Base-by-base conservation (phyloP, 768 basidiomycete species). In the Panellus pusillus region DNA sequence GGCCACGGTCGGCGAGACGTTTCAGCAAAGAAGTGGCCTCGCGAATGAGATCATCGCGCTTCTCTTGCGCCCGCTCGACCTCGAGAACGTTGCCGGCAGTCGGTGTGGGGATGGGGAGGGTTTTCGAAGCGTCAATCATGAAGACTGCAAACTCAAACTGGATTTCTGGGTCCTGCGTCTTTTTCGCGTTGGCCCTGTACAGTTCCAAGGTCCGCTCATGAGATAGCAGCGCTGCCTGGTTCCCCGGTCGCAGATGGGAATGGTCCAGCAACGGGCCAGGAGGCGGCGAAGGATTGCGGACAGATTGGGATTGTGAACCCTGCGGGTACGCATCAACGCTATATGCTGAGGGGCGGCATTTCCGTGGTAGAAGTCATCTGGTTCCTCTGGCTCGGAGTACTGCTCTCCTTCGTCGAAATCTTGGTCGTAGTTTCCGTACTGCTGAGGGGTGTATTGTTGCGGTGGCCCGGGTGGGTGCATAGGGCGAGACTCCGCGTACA, bases 81-180 rank as follows among this genome's bases (percentile, higher is more conserved):
- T 89, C 83, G 67, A 92, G 78, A 42, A 90, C 79, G 63, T 92
- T 91, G 28, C 83, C 87, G 0, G 82, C 78, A 2, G 87, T 86
- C 14, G 74, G 79, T 3, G 73, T 74, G 5, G 91, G 91, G 52
- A 91, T 85, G 38, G 88, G 87, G 68, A 93, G 82, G 2, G 88
- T 84, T 71, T 96, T 97, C 44, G 93, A 91, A 44, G 95, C 93
- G 66, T 98, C 97, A 66, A 99, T 89, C 90, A 98, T 94, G 79
- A 98, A 98, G 9, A 95, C 92, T 37, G 96, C 93, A 62, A 99
- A 98, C 69, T 99, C 97, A 76, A 94, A 98, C 68, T 96, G 95
- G 51, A 98, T 76, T 65, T 98, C 93, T 0, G 96, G 95, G 69
- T 98, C 93, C 74, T 97, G 93, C 0, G 95, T 97, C 75, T 98